phyloP scores from a whole-genome alignment of 2,329 filamentous ascomycete genomes.

The Neofusicoccum laricinum region DNA sequence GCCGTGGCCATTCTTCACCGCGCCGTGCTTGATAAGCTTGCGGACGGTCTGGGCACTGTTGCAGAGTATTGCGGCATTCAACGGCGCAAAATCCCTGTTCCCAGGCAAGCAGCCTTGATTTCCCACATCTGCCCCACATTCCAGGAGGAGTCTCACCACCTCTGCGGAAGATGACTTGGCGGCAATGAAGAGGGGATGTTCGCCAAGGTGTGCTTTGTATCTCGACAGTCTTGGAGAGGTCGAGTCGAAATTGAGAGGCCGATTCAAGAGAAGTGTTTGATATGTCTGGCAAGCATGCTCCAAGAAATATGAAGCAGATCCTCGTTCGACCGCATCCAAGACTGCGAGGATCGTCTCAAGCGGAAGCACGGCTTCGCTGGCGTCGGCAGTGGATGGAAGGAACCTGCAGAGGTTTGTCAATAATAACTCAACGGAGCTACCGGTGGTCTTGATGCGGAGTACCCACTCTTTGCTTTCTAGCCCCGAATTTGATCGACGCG shows the following conservation, averaged over 20 bases:
- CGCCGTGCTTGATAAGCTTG: too few species aligned
- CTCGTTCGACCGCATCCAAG: not conserved
- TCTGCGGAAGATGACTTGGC: not conserved
- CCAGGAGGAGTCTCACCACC: not conserved
- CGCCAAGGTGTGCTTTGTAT: not conserved
- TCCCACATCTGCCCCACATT: too few species aligned
- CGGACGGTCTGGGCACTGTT: too few species aligned
- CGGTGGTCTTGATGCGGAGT: too few species aligned
- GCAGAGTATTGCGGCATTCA: too few species aligned
- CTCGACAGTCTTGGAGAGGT: not conserved
- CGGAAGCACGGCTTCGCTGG: not conserved
- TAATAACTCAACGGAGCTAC: not conserved
- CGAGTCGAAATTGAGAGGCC: not conserved
- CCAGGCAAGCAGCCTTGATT: too few species aligned
- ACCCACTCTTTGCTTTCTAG: too few species aligned
- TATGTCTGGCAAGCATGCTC: not conserved
- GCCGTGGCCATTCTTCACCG: not conserved
- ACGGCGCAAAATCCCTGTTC: too few species aligned
- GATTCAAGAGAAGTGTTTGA: not conserved
- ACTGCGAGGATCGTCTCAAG: not conserved
- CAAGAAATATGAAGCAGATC: not conserved
- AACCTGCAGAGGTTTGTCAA: too few species aligned
- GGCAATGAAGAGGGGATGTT: not conserved
- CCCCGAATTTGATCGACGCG: too few species aligned
- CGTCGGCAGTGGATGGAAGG: not conserved